Conservation (phyloP, 2,329 filamentous ascomycete genomes). For the Sporothrix curviconia region DNA sequence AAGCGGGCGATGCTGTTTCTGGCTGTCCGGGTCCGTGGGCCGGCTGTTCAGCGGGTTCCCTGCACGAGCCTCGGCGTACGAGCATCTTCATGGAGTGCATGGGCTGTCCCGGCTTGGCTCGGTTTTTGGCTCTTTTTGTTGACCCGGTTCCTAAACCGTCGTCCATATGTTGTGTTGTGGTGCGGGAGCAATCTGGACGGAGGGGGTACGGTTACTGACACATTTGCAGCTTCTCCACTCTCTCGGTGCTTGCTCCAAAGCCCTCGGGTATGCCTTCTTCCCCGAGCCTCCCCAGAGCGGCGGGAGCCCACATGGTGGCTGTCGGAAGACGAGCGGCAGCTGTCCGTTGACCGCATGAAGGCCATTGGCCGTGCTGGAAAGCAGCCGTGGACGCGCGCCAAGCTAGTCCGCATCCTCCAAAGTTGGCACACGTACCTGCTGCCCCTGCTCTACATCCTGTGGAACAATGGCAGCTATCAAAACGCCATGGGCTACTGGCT, state of each 20-base stretch:
- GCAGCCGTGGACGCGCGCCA: constrained; percentile 30
- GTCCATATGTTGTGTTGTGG: too few relatives aligned
- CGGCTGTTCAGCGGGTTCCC: constrained; percentile 28
- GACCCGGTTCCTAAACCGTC: too few relatives aligned
- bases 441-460: constrained; percentile 30
- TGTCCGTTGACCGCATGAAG: constrained; percentile 28
- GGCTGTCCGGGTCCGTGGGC: constrained; percentile 49
- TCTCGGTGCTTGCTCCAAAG: too few relatives aligned
- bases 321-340: constrained; percentile 29
- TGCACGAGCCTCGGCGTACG: constrained; percentile 47
- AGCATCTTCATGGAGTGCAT: constrained; percentile 41
- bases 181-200: too few relatives aligned
- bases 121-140: constrained; percentile 49
- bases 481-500: constrained; percentile 36
- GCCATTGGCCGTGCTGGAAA: constrained; percentile 32
- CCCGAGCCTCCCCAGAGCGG: constrained; percentile 40
- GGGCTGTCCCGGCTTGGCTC: constrained; percentile 44
- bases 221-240: too few relatives aligned
- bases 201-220: too few relatives aligned
- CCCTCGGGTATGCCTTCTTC: constrained; percentile 45
- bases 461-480: constrained; percentile 33
- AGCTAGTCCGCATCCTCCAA: constrained; percentile 27
- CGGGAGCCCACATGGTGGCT: constrained; percentile 33
- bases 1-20: constrained; percentile 60
- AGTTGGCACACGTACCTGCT: constrained; percentile 35